Evolutionary conservation across 169 alveolate genomes (phyloP), one percentile per base, ranked within the genome.

Genomic region (Plasmodium vinckei): DNA sequence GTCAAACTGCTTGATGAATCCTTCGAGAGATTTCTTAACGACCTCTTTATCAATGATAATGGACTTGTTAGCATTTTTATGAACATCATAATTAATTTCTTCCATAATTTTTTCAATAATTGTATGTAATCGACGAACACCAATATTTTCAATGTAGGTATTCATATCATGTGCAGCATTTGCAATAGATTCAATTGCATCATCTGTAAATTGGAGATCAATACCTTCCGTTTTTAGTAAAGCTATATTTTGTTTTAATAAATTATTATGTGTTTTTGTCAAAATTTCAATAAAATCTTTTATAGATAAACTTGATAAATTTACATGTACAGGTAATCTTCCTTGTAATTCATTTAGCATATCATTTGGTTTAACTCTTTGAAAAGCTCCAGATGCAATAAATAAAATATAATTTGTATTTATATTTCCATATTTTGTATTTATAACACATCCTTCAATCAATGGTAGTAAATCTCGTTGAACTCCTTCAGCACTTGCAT

Each of bases 401-500:
- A 97, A 97, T 46, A 97, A 75, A 15, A 97, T 96, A 79, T 97
- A 95, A 73, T 97, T 95, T 5, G 97, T 96, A 65, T 94, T 94
- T 7, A 94, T 92, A 57, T 94, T 95, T 56, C 98, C 97, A 59
- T 93, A 93, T 46, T 96, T 95, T 1, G 98, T 95, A 39, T 93
- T 47, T 17, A 97, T 95, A 33, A 94, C 93, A 19, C 97, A 89
- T 1, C 98, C 98, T 72, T 97, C 98, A 13, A 97, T 89, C 19
- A 97, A 71, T 3, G 98, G 98, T 42, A 97, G 65, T 25, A 97
- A 72, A 87, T 97, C 98, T 42, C 98, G 93, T 89, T 97, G 96
- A 10, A 97, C 98, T 15, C 98, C 98, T 87, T 96, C 98, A 27
- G 96, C 95, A 23, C 97, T 93, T 9, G 98, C 98, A 53, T 96